Evolutionary conservation across 495 filamentous ascomycete species (phyloP), one percentile per base, ranked within the genome.

Genomic region (Neurospora sp.): DNA sequence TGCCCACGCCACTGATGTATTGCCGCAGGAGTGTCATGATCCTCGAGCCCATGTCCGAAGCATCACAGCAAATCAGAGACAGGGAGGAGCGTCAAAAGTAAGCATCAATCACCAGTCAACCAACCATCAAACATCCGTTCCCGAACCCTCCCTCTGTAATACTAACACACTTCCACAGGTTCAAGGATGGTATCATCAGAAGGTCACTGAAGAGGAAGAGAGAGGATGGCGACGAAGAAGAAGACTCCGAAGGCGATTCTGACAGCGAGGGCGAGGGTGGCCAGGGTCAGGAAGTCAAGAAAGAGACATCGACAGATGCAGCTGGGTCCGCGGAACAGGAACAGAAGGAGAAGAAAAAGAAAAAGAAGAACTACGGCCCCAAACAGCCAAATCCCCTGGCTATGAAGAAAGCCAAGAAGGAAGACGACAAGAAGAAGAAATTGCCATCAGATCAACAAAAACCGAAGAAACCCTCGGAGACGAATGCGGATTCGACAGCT

Each of bases 331-430:
- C 78, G 19, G 74, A 71, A 5, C 78, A 77, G 66, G 70, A 62
- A 45, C 42, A 45, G 42, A 45, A n/a, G 42, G 17, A 45, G 76
- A 90, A 88, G 81, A 91, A 89, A 78, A 92, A 87, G 76, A 84
- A 86, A 74, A 91, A 85, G 76, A 83, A 81, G 70, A 66, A 8
- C 11, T 85, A 89, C 74, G 94, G 94, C 24, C 86, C 84, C 0
- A 98, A 95, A 81, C 91, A 86, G 9, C 94, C 95, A 10, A 99
- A 99, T 85, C 96, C 96, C 11, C 84, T 98, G 75, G 90, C 93
- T 73, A 83, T 97, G 76, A 96, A 93, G 86, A 99, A 97, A 84
- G 69, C 75, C 43, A 81, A 79, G 74, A 79, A 74, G 74, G 69
- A 62, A 43, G 36, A 28, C 66, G 8, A 36, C 69, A 66, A 73